Base-by-base conservation (phyloP, 192 early-diverging fungal species). In the Coemansia sp. region DNA sequence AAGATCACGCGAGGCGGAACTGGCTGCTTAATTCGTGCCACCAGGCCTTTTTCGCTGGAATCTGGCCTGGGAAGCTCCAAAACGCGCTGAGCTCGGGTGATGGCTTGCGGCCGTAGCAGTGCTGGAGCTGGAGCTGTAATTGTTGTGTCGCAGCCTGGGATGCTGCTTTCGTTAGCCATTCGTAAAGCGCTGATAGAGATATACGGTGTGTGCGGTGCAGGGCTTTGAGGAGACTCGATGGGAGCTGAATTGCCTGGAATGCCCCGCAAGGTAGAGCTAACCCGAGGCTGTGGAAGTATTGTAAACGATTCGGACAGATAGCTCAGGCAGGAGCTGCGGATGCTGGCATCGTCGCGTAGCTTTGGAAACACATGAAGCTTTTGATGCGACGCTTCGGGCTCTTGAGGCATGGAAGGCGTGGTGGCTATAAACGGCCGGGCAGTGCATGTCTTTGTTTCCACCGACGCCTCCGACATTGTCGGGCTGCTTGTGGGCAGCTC, bases 161-260 rank as follows among this genome's bases (percentile, higher is more conserved):
- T 26, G 23, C 23, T 26, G 23, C 23, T 26, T 26, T 21, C 39
- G 56, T 54, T 63, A 6, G 56, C 41, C 40, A 68, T 40, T 23
- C 65, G 53, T 54, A 68, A 23, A 6, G 65, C 65, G 53, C 58
- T 56, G 53, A 68, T 49, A 8, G 65, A 56, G 12, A 56, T 60
- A 47, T 68, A 68, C 41, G 65, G 57, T 37, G 57, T 26, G 23
- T 26, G 39, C 6, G 39, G 12, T 15, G n/a, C 12, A 40, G 12
- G 39, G 39, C 39, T 15, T 14, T 40, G 39, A 26, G 23, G 23
- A 26, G 23, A 26, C 39, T 40, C 39, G 39, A 15, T 15, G n/a
- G 44, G 1, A 19, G 21, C 33, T 26, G 63, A 18, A 42, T 40
- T n/a, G 53, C 71, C 60, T 13, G 65, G 61, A n/a, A 68, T 58